Evolutionary conservation across 257 asterid species (phyloP).

Genomic region (Prunella vulgaris): DNA sequence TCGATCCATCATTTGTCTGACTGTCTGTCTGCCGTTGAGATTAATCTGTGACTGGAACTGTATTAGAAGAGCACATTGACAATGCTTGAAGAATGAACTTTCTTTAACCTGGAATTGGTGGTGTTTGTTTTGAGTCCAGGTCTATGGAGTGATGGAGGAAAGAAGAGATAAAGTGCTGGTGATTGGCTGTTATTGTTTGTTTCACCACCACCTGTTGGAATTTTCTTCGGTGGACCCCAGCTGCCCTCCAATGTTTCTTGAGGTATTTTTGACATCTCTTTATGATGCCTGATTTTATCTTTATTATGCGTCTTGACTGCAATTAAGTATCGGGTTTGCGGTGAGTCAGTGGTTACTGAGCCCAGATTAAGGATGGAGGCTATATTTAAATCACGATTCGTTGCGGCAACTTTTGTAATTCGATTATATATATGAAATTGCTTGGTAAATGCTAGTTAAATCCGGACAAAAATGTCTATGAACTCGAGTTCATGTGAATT

Average conservation of each 20-base stretch:
- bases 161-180: constrained; percentile 33
- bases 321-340: background rate
- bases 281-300: constrained; percentile 8
- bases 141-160: background rate
- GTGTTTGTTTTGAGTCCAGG: background rate
- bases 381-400: background rate
- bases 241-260: background rate
- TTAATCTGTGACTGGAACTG: background rate
- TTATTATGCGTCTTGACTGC: constrained; percentile 18
- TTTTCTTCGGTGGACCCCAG: constrained; percentile 33
- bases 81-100: background rate
- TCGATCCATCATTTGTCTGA: constrained; percentile 16
- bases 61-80: background rate
- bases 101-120: constrained; percentile 11
- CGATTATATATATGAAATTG: background rate
- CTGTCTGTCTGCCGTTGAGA: background rate
- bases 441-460: background rate
- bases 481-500: no score
- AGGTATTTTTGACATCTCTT: constrained; percentile 3
- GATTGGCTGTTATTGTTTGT: constrained; percentile 52
- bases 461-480: no score
- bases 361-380: background rate
- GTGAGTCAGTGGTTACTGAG: background rate
- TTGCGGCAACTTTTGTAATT: background rate
- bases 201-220: constrained; percentile 50